These are phyloP conservation scores for Bipolaris sorokiniana DNA, from an alignment of 2,329 filamentous ascomycete species.

Conservation along the genomic window DNA sequence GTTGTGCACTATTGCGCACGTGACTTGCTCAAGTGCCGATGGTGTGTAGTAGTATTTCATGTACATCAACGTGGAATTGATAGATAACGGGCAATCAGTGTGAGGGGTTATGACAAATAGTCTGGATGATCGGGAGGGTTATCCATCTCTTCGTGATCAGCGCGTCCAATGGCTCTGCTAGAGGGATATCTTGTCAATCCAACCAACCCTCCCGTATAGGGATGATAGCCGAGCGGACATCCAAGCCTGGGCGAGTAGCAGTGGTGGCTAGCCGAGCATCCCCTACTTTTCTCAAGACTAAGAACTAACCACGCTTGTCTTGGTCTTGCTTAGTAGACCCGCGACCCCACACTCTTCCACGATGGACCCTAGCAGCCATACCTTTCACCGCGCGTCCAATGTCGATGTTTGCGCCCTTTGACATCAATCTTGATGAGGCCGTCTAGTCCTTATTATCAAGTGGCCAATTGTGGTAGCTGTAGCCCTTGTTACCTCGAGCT, in stretches of 20 bases:
- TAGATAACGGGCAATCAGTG: no score
- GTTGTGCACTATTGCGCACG: neutral
- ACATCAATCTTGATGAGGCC: neutral
- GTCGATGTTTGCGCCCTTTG: constrained; percentile 48
- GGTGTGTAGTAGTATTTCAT: neutral
- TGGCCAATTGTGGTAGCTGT: constrained; percentile 50
- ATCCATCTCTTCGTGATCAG: neutral
- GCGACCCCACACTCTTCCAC: neutral
- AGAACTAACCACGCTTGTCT: neutral
- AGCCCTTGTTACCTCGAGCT: constrained; percentile 48
- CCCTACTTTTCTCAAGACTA: neutral
- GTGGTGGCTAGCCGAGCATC: neutral
- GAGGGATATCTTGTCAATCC: neutral
- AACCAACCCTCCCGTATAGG: neutral
- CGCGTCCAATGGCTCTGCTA: neutral
- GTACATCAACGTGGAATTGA: neutral
- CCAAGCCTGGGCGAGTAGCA: constrained; percentile 1
- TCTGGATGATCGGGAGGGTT: no score
- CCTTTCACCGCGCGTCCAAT: neutral
- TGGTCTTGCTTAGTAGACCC: neutral
- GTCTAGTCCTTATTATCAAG: constrained; percentile 29
- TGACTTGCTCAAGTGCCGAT: neutral
- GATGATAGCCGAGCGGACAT: neutral
- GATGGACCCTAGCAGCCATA: neutral
- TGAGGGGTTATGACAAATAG: no score